Percentiles rank a stretch among this genome's conserved stretches.
Evolutionary conservation across 2,329 filamentous ascomycete species (phyloP).

Genomic region (Dothidotthia symphoricarpi): DNA sequence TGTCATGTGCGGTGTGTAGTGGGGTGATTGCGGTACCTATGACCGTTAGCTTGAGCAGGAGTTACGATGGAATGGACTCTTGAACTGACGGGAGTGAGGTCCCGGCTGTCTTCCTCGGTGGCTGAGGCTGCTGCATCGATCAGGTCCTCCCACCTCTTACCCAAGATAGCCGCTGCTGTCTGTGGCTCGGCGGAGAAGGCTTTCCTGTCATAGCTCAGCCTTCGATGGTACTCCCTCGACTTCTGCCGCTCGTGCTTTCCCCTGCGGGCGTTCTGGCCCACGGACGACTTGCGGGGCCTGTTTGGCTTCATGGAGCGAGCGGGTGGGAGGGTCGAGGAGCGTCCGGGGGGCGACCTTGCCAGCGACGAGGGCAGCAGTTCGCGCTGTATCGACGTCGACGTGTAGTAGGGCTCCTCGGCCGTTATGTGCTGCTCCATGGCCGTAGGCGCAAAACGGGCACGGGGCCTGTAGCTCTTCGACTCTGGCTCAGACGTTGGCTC

Average conservation of each 20-base stretch:
- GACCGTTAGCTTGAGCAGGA: constrained; percentile 19
- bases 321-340: constrained; percentile 84
- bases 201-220: constrained; percentile 73
- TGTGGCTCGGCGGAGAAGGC: constrained; percentile 83
- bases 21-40: constrained; percentile 52
- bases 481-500: constrained; percentile 42
- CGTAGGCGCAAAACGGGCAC: constrained; percentile 42
- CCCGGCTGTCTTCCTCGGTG: constrained; percentile 84
- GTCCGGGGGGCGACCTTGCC: constrained; percentile 75
- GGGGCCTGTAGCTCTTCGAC: constrained; percentile 39
- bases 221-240: constrained; percentile 72
- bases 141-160: constrained; percentile 93
- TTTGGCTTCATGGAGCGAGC: constrained; percentile 68
- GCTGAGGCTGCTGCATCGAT: constrained; percentile 93
- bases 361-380: constrained; percentile 82
- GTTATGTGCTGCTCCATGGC: constrained; percentile 70
- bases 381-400: constrained; percentile 60
- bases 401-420: constrained; percentile 42
- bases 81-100: constrained; percentile 76
- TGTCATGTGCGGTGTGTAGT: constrained; percentile 51
- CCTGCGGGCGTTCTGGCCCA: constrained; percentile 74
- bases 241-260: constrained; percentile 77
- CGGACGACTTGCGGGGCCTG: constrained; percentile 79
- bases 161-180: constrained; percentile 67
- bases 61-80: constrained; percentile 1